phyloP scores from a whole-genome alignment of 176 grass and related monocot species.

The Dendrocalamus sinicus region DNA sequence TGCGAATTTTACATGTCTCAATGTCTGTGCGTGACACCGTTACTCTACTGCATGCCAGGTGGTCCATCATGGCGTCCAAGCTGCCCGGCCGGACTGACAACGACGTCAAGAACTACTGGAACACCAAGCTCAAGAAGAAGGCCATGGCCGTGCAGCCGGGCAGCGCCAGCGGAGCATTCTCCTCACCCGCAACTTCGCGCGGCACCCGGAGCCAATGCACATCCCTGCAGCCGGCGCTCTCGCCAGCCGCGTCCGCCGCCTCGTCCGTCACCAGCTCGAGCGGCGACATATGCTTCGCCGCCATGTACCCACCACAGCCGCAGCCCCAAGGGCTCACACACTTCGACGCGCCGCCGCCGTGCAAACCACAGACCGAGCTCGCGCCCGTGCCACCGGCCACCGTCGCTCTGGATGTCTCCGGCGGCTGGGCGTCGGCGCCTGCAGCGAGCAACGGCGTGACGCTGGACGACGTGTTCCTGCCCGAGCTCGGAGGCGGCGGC shows the following conservation, averaged over 20 bases:
- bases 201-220: background rate
- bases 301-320: background rate
- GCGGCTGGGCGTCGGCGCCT: background rate
- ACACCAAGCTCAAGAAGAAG: conserved; percentile 99
- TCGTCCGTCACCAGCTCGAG: conserved; percentile 48
- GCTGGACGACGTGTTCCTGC: conserved; percentile 43
- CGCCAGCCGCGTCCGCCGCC: conserved; percentile 31
- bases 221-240: conserved; percentile 7
- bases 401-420: background rate
- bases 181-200: conserved; percentile 16
- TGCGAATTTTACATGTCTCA: background rate
- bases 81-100: conserved; percentile 92
- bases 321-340: background rate
- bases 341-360: conserved; percentile 29
- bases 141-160: background rate
- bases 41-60: conserved; percentile 42
- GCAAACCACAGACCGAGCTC: conserved; percentile 22
- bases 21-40: background rate
- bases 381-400: conserved; percentile 18
- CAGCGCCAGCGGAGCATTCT: background rate
- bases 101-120: conserved; percentile 98
- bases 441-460: background rate
- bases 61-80: conserved; percentile 92
- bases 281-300: conserved; percentile 39
- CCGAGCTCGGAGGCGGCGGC: conserved; percentile 29